Evolutionary conservation across 495 filamentous ascomycete genomes (phyloP).

Genomic region (Pyrenula massariospora): DNA sequence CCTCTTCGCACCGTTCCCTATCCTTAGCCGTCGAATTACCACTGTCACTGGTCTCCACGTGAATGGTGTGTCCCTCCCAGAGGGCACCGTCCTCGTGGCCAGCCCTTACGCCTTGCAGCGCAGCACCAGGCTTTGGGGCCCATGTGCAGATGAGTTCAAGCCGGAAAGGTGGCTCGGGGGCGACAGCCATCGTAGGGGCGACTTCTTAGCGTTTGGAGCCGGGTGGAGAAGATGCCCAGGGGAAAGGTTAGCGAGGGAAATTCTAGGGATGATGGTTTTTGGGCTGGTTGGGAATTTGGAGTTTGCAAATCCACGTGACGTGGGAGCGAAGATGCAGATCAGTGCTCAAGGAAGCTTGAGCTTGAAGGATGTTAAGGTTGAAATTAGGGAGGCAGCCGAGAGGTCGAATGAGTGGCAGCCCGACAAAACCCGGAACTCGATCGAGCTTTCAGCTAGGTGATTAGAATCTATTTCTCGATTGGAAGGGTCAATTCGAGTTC

Average conservation of each 20-base stretch:
- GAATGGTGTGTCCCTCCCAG: background rate
- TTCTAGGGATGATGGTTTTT: background rate
- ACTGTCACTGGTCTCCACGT: background rate
- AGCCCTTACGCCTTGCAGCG: background rate
- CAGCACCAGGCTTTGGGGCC: background rate
- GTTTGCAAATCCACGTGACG: background rate
- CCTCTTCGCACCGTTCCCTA: slow-evolving; percentile 18
- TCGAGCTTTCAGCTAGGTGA: too few relatives aligned
- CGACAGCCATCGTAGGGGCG: too few relatives aligned
- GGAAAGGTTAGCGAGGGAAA: background rate
- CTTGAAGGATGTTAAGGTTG: background rate
- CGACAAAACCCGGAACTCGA: too few relatives aligned
- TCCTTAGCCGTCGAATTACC: background rate
- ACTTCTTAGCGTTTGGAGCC: background rate
- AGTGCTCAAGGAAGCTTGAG: background rate
- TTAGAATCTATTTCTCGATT: too few relatives aligned
- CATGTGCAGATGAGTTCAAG: background rate
- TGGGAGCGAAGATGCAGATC: background rate
- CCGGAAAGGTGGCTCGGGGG: background rate
- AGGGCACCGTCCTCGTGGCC: background rate
- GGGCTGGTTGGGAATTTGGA: background rate
- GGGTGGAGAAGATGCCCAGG: background rate
- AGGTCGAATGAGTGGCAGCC: too few relatives aligned
- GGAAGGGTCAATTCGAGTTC: too few relatives aligned
- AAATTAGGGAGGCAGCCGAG: background rate